Evolutionary conservation across 306 rosid genomes (phyloP).

Genomic region (Hippophae tibetana): DNA sequence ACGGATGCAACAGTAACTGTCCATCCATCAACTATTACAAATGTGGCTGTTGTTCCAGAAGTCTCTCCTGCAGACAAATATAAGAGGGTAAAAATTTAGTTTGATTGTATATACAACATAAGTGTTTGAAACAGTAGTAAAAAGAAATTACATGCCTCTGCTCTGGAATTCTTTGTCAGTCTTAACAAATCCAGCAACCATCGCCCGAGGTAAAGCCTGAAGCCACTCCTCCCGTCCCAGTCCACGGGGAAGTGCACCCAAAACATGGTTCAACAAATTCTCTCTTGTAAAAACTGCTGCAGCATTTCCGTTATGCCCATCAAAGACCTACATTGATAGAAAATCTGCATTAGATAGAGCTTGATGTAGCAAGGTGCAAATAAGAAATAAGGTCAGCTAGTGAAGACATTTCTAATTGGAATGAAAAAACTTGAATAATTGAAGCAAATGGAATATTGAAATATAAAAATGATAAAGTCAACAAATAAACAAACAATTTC

Average conservation of each 20-base stretch:
- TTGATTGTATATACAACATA: neutral
- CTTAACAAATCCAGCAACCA: constrained; percentile 96
- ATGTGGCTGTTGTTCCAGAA: constrained; percentile 93
- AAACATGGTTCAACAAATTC: constrained; percentile 72
- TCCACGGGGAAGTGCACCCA: constrained; percentile 80
- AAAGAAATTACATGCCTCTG: constrained; percentile 44
- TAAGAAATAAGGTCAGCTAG: too few relatives aligned
- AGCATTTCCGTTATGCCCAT: constrained; percentile 97
- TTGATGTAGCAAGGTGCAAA: too few relatives aligned
- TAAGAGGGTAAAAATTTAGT: constrained; percentile 17
- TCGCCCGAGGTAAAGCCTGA: constrained; percentile 85
- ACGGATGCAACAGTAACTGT: constrained; percentile 97
- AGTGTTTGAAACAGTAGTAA: neutral
- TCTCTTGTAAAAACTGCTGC: constrained; percentile 82
- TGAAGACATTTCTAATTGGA: too few relatives aligned
- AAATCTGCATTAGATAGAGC: too few relatives aligned
- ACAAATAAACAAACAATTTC: too few relatives aligned
- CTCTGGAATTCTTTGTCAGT: constrained; percentile 93
- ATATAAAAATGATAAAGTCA: too few relatives aligned
- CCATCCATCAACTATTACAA: constrained; percentile 94
- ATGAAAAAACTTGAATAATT: too few relatives aligned
- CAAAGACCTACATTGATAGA: constrained; percentile 60
- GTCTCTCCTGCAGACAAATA: constrained; percentile 64
- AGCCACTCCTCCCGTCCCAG: constrained; percentile 94
- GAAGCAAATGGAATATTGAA: too few relatives aligned